phyloP scores from a whole-genome alignment of 805 yeast species.

The Candida dendrica region DNA sequence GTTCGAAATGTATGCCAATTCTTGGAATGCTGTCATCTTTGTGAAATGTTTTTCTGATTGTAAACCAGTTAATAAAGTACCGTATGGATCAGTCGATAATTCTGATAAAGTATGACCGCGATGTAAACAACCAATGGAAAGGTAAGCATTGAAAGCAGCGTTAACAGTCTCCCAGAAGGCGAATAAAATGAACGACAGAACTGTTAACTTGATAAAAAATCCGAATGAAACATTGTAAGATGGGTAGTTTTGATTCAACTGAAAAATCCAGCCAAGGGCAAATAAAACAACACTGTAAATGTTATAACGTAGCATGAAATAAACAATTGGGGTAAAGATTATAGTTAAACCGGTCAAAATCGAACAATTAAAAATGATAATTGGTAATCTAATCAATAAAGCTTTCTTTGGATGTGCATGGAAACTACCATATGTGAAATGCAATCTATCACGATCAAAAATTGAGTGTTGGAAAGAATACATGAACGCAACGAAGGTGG shows the following conservation, averaged over 20 bases:
- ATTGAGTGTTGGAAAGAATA: conserved; percentile 46
- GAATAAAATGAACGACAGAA: conserved; percentile 28
- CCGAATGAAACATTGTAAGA: conserved; percentile 25
- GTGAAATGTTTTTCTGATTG: conserved; percentile 42
- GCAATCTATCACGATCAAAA: conserved; percentile 48
- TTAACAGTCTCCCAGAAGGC: conserved; percentile 49
- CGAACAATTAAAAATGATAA: conserved; percentile 31
- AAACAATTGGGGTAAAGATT: conserved; percentile 31
- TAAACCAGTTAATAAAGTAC: conserved; percentile 58
- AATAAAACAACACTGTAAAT: conserved; percentile 32
- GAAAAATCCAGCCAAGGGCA: conserved; percentile 25
- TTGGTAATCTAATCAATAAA: conserved; percentile 20
- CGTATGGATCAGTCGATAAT: conserved; percentile 53
- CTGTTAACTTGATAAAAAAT: conserved; percentile 23
- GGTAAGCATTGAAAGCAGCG: conserved; percentile 54
- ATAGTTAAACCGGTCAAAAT: conserved; percentile 24
- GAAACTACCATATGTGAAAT: conserved; percentile 33
- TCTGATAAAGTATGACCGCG: conserved; percentile 55
- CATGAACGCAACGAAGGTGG: conserved; percentile 30
- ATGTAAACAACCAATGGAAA: conserved; percentile 66
- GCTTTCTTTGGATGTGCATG: conserved; percentile 30
- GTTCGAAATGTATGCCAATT: conserved; percentile 57
- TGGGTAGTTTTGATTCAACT: conserved; percentile 35
- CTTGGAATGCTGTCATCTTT: conserved; percentile 68
- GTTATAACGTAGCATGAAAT: conserved; percentile 31